A percentile compares a stretch with the other conserved stretches of the same genome.
These are phyloP conservation scores for Naegleria fowleri DNA, from an alignment of 208 protist genomes.

Conservation along the genomic window DNA sequence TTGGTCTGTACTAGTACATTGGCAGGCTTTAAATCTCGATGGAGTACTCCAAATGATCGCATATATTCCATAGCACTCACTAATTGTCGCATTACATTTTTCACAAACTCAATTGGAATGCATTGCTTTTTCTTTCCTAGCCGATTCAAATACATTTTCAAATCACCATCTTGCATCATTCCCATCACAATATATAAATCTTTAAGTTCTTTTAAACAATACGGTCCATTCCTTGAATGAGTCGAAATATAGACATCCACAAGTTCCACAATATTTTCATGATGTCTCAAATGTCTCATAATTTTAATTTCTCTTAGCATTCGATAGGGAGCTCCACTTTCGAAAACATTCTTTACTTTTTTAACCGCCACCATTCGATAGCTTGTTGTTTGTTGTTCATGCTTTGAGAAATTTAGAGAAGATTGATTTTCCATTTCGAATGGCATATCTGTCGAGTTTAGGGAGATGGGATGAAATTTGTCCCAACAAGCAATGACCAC, in stretches of 20 bases:
- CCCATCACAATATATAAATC: background rate
- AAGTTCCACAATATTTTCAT: background rate
- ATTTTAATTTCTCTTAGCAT: constrained; percentile 22
- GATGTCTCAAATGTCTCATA: background rate
- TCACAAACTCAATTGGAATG: background rate
- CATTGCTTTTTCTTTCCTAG: background rate
- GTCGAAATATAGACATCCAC: background rate
- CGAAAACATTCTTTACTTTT: background rate
- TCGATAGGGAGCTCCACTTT: background rate
- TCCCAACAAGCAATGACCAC: background rate
- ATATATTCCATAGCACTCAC: constrained; percentile 29
- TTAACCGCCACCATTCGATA: background rate
- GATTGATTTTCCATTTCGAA: too few species aligned
- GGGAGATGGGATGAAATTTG: background rate
- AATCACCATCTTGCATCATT: background rate
- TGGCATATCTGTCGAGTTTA: background rate
- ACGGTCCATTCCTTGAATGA: background rate
- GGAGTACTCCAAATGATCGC: constrained; percentile 32
- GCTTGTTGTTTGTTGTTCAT: background rate
- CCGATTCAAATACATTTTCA: background rate
- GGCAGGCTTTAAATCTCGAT: constrained; percentile 39
- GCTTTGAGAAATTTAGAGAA: too few species aligned
- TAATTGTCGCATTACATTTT: constrained; percentile 53
- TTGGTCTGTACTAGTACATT: constrained; percentile 40
- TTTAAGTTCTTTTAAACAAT: background rate